These are phyloP conservation scores for Mycena leptocephala DNA, from an alignment of 768 basidiomycete genomes.

Conservation along the genomic window DNA sequence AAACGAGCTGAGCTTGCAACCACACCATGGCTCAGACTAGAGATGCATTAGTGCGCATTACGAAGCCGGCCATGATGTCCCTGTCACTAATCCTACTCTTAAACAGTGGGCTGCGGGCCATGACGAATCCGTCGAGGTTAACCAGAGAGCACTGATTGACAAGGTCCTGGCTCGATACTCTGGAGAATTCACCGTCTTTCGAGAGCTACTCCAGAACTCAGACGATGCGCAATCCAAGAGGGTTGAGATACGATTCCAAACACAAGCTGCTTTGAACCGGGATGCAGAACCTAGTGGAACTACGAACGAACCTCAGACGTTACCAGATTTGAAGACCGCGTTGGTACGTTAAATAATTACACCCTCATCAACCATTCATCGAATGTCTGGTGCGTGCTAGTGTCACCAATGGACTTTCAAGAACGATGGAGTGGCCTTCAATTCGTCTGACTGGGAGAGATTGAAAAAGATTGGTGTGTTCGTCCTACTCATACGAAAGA, in stretches of 20 bases:
- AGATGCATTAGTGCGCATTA: conserved; percentile 43
- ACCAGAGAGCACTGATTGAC: conserved; percentile 97
- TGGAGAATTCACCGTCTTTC: conserved; percentile 89
- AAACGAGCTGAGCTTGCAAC: background rate
- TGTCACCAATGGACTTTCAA: conserved; percentile 88
- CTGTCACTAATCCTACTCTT: background rate
- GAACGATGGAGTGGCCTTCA: conserved; percentile 92
- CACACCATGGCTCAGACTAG: conserved; percentile 42
- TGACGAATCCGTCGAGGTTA: conserved; percentile 91
- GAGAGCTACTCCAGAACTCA: conserved; percentile 96
- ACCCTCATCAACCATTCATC: background rate
- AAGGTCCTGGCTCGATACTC: conserved; percentile 97
- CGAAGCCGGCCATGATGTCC: background rate
- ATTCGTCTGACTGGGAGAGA: conserved; percentile 89
- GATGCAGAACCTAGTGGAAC: conserved; percentile 30
- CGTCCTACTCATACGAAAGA: background rate
- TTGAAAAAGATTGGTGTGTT: conserved; percentile 88
- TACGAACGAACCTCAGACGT: conserved; percentile 29
- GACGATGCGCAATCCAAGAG: conserved; percentile 88
- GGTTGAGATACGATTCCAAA: conserved; percentile 89
- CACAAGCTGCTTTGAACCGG: conserved; percentile 62
- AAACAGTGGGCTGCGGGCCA: conserved; percentile 71
- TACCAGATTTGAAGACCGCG: conserved; percentile 80
- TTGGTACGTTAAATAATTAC: conserved; percentile 55
- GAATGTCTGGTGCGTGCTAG: conserved; percentile 61